A percentile compares a stretch with the other conserved stretches of the same genome.
Conservation (phyloP, 225 moss, liverwort and hornwort species). For the Bryum argenteum region DNA sequence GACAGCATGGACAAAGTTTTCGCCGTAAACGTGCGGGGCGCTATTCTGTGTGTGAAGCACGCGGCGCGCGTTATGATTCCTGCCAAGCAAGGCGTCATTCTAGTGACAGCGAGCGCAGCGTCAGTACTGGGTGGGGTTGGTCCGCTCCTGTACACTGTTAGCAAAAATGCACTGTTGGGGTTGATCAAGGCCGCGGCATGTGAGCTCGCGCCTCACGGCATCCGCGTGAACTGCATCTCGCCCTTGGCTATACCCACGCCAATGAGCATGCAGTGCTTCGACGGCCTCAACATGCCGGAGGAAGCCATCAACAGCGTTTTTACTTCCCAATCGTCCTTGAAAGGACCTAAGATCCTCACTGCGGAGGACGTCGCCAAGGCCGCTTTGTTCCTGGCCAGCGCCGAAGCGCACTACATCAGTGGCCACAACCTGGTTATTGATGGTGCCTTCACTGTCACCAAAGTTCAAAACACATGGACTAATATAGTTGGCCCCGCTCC, state of each 20-base stretch:
- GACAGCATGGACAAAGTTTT: slow-evolving; percentile 25
- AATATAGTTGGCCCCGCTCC: no score
- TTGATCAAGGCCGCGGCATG: neutral
- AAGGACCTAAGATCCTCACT: neutral
- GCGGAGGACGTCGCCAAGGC: slow-evolving; percentile 28
- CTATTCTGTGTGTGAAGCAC: slow-evolving; percentile 44
- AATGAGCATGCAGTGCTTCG: neutral
- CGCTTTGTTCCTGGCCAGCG: slow-evolving; percentile 29
- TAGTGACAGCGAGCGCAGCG: slow-evolving; percentile 37
- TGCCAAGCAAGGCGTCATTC: slow-evolving; percentile 23
- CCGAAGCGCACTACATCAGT: slow-evolving; percentile 21
- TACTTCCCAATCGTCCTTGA: neutral
- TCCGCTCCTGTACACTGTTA: slow-evolving; percentile 20
- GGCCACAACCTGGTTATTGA: slow-evolving; percentile 35
- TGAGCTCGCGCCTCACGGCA: slow-evolving; percentile 18
- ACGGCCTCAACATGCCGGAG: no score
- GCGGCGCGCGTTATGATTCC: slow-evolving; percentile 41
- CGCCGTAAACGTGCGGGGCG: slow-evolving; percentile 33
- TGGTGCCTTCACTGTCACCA: slow-evolving; percentile 33
- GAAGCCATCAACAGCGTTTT: accelerated
- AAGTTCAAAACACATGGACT: neutral
- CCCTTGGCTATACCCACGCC: slow-evolving; percentile 24
- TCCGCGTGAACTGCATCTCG: slow-evolving; percentile 36
- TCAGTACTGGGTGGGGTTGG: slow-evolving; percentile 18
- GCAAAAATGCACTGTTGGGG: slow-evolving; percentile 1